These are phyloP conservation scores for Ophiognomonia clavigignenti-juglandacearum DNA, from an alignment of 2,329 filamentous ascomycete genomes.

Conservation along the genomic window DNA sequence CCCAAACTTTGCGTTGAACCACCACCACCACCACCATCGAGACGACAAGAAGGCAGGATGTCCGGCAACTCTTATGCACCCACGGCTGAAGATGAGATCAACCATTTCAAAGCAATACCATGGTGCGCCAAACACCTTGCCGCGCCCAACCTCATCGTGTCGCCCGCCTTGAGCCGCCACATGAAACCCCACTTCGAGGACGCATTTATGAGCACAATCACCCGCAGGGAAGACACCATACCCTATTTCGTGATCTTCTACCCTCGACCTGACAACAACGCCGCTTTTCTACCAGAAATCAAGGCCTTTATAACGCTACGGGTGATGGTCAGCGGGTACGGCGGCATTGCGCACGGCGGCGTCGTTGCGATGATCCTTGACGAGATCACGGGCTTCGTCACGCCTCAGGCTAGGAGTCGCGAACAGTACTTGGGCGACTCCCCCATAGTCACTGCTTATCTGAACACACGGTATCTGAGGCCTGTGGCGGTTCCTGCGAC, in stretches of 20 bases:
- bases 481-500: constrained; percentile 46
- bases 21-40: too few relatives aligned
- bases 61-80: too few relatives aligned
- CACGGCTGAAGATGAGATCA: too few relatives aligned
- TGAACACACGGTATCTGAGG: constrained; percentile 50
- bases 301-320: constrained; percentile 38
- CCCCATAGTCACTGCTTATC: constrained; percentile 42
- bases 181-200: constrained; percentile 40
- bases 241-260: constrained; percentile 38
- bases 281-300: constrained; percentile 22
- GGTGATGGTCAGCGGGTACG: constrained; percentile 47
- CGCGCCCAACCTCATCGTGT: constrained; percentile 34
- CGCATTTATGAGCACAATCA: constrained; percentile 46
- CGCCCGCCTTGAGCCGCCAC: constrained; percentile 31
- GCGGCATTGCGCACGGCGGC: constrained; percentile 51
- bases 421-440: constrained; percentile 15
- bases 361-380: constrained; percentile 53
- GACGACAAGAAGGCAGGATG: too few relatives aligned
- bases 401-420: constrained; percentile 33
- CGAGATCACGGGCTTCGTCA: constrained; percentile 49
- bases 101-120: constrained; percentile 34
- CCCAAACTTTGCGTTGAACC: too few relatives aligned
- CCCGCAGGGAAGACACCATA: constrained; percentile 47
- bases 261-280: constrained; percentile 24
- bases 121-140: constrained; percentile 44